Conservation (phyloP, 2,329 filamentous ascomycete genomes). For the Neopestalotiopsis sp. region DNA sequence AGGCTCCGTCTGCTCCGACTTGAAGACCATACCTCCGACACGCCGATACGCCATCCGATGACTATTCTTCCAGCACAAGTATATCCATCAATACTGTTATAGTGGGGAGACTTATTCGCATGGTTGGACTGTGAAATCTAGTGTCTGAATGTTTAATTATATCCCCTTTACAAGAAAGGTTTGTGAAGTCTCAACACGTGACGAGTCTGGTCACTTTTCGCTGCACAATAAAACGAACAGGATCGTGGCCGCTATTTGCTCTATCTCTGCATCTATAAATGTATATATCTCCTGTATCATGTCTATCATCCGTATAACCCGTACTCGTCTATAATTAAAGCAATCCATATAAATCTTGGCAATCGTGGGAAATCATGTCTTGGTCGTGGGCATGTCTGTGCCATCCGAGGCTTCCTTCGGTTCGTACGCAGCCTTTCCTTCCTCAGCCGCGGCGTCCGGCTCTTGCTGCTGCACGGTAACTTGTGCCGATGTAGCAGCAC, state of each 20-base stretch:
- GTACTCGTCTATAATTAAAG: not conserved
- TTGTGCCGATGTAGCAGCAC: not conserved
- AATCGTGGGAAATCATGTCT: not conserved
- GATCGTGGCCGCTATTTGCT: not conserved
- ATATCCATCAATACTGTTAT: not conserved
- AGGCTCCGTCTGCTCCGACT: constrained; percentile 5
- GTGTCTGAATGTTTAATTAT: too few relatives aligned
- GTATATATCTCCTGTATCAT: too few relatives aligned
- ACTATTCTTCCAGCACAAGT: too few relatives aligned
- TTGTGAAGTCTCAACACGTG: too few relatives aligned
- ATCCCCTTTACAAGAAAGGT: too few relatives aligned
- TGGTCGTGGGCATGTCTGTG: not conserved
- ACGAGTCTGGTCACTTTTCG: too few relatives aligned
- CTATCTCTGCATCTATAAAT: not conserved
- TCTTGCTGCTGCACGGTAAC: constrained; percentile 6
- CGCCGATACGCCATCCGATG: not conserved
- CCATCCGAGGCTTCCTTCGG: not conserved
- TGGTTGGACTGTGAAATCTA: not conserved
- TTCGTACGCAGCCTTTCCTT: not conserved
- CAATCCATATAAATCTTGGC: not conserved
- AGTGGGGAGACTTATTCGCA: not conserved
- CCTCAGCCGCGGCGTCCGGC: not conserved
- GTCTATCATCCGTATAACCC: too few relatives aligned
- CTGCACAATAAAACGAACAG: not conserved
- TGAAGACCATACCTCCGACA: not conserved